Conservation (phyloP, 1,139 yeast genomes). For the Suhomyces bolitotheri region DNA sequence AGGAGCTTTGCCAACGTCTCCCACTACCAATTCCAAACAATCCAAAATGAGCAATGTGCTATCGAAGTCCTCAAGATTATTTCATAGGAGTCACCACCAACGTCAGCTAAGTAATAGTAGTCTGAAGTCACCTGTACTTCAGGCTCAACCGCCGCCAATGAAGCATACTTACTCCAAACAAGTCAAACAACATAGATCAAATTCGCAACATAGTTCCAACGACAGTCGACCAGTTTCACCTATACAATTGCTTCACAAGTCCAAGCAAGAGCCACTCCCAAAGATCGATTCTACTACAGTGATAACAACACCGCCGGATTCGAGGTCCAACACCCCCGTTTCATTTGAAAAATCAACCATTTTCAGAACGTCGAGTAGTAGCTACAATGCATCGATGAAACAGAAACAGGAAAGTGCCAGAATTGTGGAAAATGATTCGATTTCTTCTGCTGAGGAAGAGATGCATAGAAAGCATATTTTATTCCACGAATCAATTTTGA, state of each 20-base stretch:
- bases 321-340: slow-evolving; percentile 6
- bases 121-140: slow-evolving; percentile 13
- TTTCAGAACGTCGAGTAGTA: no score
- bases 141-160: slow-evolving; percentile 16
- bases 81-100: slow-evolving; percentile 28
- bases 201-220: slow-evolving; percentile 19
- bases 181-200: slow-evolving; percentile 36
- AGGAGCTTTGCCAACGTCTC: slow-evolving; percentile 6
- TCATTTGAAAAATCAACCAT: slow-evolving; percentile 3
- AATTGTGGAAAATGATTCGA: not conserved
- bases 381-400: no score
- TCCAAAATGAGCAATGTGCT: slow-evolving; percentile 33
- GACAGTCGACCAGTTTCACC: slow-evolving; percentile 31
- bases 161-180: slow-evolving; percentile 37
- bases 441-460: slow-evolving; percentile 1
- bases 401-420: not conserved
- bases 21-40: slow-evolving; percentile 11
- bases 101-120: slow-evolving; percentile 14
- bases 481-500: slow-evolving; percentile 16
- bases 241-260: slow-evolving; percentile 9
- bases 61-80: slow-evolving; percentile 33
- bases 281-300: slow-evolving; percentile 1
- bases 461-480: slow-evolving; percentile 9
- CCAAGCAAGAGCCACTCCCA: slow-evolving; percentile 5
- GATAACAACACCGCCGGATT: slow-evolving; percentile 5